phyloP scores from a whole-genome alignment of 768 basidiomycete genomes.

The Cantharellus anzutake region DNA sequence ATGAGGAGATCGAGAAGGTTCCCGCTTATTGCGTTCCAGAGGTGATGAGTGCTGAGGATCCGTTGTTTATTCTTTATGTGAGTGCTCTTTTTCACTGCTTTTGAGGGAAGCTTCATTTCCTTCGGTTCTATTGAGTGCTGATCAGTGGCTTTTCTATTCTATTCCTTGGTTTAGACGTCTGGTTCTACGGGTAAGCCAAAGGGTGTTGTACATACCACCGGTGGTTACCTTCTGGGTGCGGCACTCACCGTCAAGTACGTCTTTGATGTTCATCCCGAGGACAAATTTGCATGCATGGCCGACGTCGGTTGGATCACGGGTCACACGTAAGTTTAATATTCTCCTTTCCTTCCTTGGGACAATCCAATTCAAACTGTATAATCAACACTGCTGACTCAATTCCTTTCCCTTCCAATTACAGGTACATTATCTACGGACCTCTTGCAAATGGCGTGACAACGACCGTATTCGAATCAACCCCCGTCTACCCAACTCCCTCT shows the following conservation, averaged over 20 bases:
- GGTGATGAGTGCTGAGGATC: constrained; percentile 83
- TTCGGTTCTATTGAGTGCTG: constrained; percentile 1
- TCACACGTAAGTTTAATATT: constrained; percentile 37
- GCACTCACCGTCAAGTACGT: constrained; percentile 91
- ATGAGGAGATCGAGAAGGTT: constrained; percentile 74
- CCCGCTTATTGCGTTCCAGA: constrained; percentile 77
- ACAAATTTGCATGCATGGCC: constrained; percentile 95
- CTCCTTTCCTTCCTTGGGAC: background rate
- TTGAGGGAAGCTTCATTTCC: background rate
- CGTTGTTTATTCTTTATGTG: constrained; percentile 96
- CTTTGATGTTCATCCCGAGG: constrained; percentile 93
- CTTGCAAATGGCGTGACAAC: constrained; percentile 72
- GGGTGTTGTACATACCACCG: constrained; percentile 31
- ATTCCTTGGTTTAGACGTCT: constrained; percentile 43
- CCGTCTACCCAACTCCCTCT: constrained; percentile 87
- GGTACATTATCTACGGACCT: constrained; percentile 91
- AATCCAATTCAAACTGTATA: background rate
- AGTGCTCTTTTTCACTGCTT: constrained; percentile 17
- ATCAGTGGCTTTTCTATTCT: constrained; percentile 2
- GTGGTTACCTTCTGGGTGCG: constrained; percentile 72
- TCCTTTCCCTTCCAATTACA: constrained; percentile 11
- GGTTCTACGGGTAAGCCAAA: constrained; percentile 94
- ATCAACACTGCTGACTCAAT: background rate
- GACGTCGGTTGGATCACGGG: constrained; percentile 99
- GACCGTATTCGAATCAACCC: constrained; percentile 88